Evolutionary conservation across 139 green algal species (phyloP), one percentile per base, ranked within the genome.

Genomic region (Asterochloris erici): DNA sequence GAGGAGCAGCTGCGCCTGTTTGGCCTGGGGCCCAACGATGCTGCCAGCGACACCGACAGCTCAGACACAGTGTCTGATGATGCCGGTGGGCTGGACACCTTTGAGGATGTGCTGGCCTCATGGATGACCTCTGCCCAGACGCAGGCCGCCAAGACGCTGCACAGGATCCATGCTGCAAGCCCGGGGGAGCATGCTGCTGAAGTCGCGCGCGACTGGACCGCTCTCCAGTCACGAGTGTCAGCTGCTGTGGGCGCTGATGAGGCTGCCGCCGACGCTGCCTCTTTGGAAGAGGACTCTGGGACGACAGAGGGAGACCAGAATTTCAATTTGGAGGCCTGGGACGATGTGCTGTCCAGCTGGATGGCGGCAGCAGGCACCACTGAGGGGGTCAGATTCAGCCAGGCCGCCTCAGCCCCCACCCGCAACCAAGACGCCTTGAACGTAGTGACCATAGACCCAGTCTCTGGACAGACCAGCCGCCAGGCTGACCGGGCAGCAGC

Each of bases 261-360:
- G 38, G 38, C 38, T 54, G 38, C 38, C 38, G 6, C 38, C 6
- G 38, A 54, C 38, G 38, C 38, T 54, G 38, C 38, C 38, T 54
- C 38, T 54, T 54, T 54, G 38, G 38, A 54, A 54, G 38, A 54
- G 38, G 38, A 6, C 38, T 54, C 38, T 54, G 38, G 38, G 6
- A 54, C 38, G 38, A 54, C 38, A 54, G 38, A 54, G 38, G 38
- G 38, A 54, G 79, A 79, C 38, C 71, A 74, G 1, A 71, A 74
- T 26, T 15, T 79, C 54, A 60, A n/a, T 15, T 68, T 78, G 19
- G 83, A 80, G 9, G 78, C 63, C 16, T 86, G 79, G 78, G 69
- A 87, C 21, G 79, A 87, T 82, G 79, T 87, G 23, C 79, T 87
- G 73, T 78, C 83, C 24, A 28, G 17, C 68, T 87, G 83, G 79